These are phyloP conservation scores for Rosa rugosa DNA, from an alignment of 306 rosid species.

Conservation along the genomic window DNA sequence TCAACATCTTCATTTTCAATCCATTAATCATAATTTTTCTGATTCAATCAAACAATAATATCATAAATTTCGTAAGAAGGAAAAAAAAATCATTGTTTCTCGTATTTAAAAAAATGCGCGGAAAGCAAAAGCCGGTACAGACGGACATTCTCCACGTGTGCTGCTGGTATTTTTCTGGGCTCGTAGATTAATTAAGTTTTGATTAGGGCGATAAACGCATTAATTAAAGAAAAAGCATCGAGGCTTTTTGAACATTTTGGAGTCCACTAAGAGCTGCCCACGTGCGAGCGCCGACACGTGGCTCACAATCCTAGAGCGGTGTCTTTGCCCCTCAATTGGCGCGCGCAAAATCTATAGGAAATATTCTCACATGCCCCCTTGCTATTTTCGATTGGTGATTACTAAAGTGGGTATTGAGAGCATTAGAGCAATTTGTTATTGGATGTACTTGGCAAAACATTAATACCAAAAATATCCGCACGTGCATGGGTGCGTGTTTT, in stretches of 20 bases:
- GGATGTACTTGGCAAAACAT: too few species aligned
- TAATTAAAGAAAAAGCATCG: not conserved
- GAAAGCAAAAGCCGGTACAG: conserved; percentile 49
- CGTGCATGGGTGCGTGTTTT: not conserved
- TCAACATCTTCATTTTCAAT: conserved; percentile 20
- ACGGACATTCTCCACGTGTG: conserved; percentile 50
- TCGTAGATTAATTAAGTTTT: not conserved
- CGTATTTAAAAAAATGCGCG: conserved; percentile 1
- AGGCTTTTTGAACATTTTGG: conserved; percentile 14
- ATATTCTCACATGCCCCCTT: conserved; percentile 6
- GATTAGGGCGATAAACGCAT: not conserved
- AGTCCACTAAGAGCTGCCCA: conserved; percentile 26
- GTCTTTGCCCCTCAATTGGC: conserved; percentile 24
- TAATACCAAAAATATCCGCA: not conserved
- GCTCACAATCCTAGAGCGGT: conserved; percentile 31
- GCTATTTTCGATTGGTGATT: not conserved
- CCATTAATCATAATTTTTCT: not conserved
- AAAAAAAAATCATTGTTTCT: not conserved
- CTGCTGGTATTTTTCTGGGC: not conserved
- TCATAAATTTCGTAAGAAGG: not conserved
- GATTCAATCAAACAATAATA: not conserved
- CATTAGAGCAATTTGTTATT: too few species aligned
- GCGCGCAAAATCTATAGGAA: conserved; percentile 32
- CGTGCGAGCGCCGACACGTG: conserved; percentile 59
- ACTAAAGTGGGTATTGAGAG: not conserved